Percentiles rank a stretch among this genome's conserved stretches.
These are phyloP conservation scores for Rozella allomycis DNA, from an alignment of 371 early-diverging fungal genomes.

Conservation along the genomic window DNA sequence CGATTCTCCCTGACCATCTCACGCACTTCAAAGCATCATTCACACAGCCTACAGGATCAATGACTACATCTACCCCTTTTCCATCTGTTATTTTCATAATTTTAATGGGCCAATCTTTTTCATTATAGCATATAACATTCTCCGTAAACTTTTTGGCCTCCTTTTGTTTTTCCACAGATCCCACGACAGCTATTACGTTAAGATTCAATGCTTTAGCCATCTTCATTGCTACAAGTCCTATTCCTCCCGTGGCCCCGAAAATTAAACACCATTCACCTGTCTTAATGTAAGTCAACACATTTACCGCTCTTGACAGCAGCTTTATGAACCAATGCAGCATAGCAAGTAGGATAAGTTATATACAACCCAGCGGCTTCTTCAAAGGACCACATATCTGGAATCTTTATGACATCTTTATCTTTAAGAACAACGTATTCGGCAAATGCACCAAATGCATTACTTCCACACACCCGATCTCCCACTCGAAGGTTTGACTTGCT, in stretches of 20 bases:
- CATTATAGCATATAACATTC: slow-evolving; percentile 41
- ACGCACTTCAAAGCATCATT: slow-evolving; percentile 29
- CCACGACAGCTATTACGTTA: slow-evolving; percentile 62
- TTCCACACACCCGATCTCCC: slow-evolving; percentile 63
- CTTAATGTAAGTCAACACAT: too few species aligned
- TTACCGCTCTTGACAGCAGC: slow-evolving; percentile 32
- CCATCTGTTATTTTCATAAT: slow-evolving; percentile 48
- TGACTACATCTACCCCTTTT: slow-evolving; percentile 13
- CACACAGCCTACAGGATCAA: slow-evolving; percentile 12
- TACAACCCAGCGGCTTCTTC: slow-evolving; percentile 56
- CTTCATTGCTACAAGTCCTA: slow-evolving; percentile 12
- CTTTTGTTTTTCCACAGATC: slow-evolving; percentile 43
- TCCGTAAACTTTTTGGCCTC: slow-evolving; percentile 43
- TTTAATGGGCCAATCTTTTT: slow-evolving; percentile 43
- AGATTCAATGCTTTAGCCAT: slow-evolving; percentile 40
- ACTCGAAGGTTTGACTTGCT: slow-evolving; percentile 20
- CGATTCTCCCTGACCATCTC: slow-evolving; percentile 63
- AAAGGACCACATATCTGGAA: slow-evolving; percentile 41
- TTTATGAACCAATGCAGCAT: slow-evolving; percentile 43
- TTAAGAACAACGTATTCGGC: slow-evolving; percentile 39
- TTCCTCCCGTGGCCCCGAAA: too few species aligned
- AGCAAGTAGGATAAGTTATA: slow-evolving; percentile 60
- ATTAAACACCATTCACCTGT: too few species aligned
- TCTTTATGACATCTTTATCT: slow-evolving; percentile 23
- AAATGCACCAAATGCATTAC: slow-evolving; percentile 32